Percentiles rank a stretch among this genome's conserved stretches.
These are phyloP conservation scores for Ilyonectria mors-panacis DNA, from an alignment of 2,329 filamentous ascomycete genomes.

Conservation along the genomic window DNA sequence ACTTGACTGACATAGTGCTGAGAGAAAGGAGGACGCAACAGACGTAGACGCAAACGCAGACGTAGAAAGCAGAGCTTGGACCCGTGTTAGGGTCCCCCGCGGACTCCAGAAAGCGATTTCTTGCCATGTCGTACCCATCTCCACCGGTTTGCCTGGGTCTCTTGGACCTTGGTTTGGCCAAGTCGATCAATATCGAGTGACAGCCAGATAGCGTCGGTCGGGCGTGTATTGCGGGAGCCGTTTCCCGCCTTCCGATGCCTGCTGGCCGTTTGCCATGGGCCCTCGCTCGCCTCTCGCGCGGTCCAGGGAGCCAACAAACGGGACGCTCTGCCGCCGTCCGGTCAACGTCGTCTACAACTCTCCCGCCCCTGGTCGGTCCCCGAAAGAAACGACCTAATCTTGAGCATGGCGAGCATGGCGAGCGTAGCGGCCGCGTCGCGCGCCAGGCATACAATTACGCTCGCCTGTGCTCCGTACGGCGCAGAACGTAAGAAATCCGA, in stretches of 20 bases:
- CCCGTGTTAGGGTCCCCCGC: background rate
- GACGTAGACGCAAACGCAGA: background rate
- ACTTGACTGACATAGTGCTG: constrained; percentile 15
- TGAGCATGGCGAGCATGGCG: background rate
- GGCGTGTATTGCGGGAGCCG: background rate
- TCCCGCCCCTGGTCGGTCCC: constrained; percentile 2
- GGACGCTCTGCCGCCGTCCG: constrained; percentile 11
- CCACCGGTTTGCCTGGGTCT: background rate
- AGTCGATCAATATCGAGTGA: background rate
- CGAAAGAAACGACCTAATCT: background rate
- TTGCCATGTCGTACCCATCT: background rate
- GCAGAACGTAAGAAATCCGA: background rate
- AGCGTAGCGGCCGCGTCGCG: background rate
- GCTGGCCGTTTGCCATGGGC: background rate
- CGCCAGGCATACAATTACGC: background rate
- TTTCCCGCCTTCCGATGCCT: constrained; percentile 4
- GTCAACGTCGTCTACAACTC: background rate
- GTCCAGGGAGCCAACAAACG: background rate
- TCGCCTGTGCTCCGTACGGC: background rate
- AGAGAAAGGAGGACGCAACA: background rate
- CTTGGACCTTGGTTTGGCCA: background rate
- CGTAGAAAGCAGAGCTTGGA: background rate
- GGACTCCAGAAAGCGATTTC: background rate
- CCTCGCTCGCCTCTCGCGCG: background rate
- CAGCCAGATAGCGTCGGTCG: background rate